A percentile compares a stretch with the other conserved stretches of the same genome.
These are phyloP conservation scores for Ceratocystis lukuohia DNA, from an alignment of 2,329 filamentous ascomycete genomes.

Conservation along the genomic window DNA sequence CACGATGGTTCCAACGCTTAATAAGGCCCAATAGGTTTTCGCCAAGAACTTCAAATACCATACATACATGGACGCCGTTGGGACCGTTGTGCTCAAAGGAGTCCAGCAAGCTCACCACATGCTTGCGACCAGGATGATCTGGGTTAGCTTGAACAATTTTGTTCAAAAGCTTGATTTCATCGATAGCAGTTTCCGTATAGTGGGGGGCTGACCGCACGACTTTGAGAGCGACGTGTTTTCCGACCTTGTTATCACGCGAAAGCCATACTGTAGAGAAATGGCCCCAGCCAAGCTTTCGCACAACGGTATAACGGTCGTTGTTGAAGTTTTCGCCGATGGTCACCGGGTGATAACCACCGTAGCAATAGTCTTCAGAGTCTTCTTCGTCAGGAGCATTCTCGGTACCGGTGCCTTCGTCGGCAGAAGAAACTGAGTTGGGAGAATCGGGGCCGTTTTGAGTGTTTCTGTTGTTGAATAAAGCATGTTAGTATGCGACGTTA, in stretches of 20 bases:
- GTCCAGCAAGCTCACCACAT: constrained; percentile 90
- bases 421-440: constrained; percentile 63
- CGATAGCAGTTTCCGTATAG: constrained; percentile 96
- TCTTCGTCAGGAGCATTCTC: constrained; percentile 96
- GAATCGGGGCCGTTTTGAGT: constrained; percentile 40
- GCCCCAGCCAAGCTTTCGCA: constrained; percentile 94
- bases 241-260: constrained; percentile 67
- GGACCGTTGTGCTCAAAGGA: constrained; percentile 97
- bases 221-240: constrained; percentile 93
- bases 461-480: constrained; percentile 8
- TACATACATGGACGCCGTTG: constrained; percentile 92
- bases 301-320: constrained; percentile 88
- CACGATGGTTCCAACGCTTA: constrained; percentile 96
- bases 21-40: constrained; percentile 91
- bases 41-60: constrained; percentile 96
- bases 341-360: constrained; percentile 95
- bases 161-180: constrained; percentile 96
- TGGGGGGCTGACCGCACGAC: constrained; percentile 94
- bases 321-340: constrained; percentile 93
- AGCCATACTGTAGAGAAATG: constrained; percentile 97
- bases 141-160: constrained; percentile 94
- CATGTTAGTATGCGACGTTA: constrained; percentile 3
- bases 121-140: constrained; percentile 81
- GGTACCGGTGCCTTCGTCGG: constrained; percentile 66
- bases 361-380: constrained; percentile 98